Percentiles rank a stretch among this genome's conserved stretches.
Evolutionary conservation across 1,139 yeast genomes (phyloP).

Genomic region (Suhomyces kunorum): DNA sequence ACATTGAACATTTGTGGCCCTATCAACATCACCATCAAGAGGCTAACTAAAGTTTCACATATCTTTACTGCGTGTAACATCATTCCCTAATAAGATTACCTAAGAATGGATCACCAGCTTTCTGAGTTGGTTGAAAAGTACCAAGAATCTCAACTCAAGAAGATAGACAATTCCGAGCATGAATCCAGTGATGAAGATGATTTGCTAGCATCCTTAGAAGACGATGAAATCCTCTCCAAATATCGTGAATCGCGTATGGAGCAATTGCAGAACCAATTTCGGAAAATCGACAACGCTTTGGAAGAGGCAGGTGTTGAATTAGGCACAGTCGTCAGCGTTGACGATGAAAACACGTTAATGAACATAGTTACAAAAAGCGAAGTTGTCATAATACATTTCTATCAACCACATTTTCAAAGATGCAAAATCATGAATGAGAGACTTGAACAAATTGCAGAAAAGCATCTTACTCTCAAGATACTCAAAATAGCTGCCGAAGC

Average conservation of each 20-base stretch:
- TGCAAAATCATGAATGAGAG: constrained; percentile 61
- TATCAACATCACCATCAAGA: too few relatives aligned
- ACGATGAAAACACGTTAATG: constrained; percentile 59
- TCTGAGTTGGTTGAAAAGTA: constrained; percentile 41
- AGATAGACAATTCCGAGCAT: constrained; percentile 29
- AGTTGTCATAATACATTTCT: constrained; percentile 63
- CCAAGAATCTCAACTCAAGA: constrained; percentile 36
- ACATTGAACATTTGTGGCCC: too few relatives aligned
- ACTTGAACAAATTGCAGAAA: constrained; percentile 49
- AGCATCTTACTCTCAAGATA: constrained; percentile 58
- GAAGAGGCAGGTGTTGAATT: constrained; percentile 33
- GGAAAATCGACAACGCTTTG: constrained; percentile 38
- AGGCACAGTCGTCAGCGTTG: constrained; percentile 42
- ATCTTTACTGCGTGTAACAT: too few relatives aligned
- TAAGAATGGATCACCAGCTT: constrained; percentile 33
- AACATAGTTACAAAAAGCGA: constrained; percentile 46
- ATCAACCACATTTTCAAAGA: constrained; percentile 58
- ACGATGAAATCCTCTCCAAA: constrained; percentile 31
- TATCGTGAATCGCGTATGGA: constrained; percentile 54
- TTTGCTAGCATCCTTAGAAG: constrained; percentile 32
- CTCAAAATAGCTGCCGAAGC: constrained; percentile 59
- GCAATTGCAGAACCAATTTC: constrained; percentile 48
- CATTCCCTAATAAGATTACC: background rate
- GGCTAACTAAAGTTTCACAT: background rate
- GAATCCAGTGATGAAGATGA: constrained; percentile 32